phyloP scores from a whole-genome alignment of 1,284 basidiomycete genomes.

The Bjerkandera adusta region DNA sequence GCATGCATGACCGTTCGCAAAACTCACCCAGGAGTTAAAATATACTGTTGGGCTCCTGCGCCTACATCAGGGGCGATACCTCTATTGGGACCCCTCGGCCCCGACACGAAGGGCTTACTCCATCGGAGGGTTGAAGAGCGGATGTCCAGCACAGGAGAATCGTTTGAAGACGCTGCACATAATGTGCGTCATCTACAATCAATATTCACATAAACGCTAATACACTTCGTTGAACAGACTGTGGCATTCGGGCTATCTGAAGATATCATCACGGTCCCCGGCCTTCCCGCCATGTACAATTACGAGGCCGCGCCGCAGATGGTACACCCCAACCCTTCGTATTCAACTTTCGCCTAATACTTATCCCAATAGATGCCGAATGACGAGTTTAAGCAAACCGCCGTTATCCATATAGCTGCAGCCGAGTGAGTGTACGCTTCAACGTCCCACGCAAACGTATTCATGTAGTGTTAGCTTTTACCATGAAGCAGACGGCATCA shows the following conservation, averaged over 20 bases:
- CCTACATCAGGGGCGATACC: not conserved
- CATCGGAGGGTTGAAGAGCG: not conserved
- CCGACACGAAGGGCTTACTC: not conserved
- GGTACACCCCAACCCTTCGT: not conserved
- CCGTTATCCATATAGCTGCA: too few species aligned
- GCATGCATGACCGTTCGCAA: not conserved
- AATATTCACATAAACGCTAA: not conserved
- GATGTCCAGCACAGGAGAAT: conserved; percentile 1
- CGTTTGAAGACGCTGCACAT: conserved; percentile 1
- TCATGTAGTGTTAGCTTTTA: not conserved
- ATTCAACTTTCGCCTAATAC: not conserved
- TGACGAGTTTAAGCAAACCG: not conserved
- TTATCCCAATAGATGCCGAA: not conserved
- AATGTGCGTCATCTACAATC: conserved; percentile 1
- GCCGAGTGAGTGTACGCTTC: not conserved
- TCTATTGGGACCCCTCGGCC: not conserved
- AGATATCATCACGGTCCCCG: conserved; percentile 10
- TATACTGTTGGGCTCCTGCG: not conserved
- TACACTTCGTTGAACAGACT: not conserved
- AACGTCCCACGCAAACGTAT: not conserved
- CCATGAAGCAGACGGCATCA: conserved; percentile 4
- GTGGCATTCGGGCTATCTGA: not conserved
- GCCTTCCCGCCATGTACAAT: conserved; percentile 15
- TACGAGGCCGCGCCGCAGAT: conserved; percentile 14
- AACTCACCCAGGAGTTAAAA: not conserved